These are phyloP conservation scores for Gossypium schwendimanii DNA, from an alignment of 441 rosid genomes.

Conservation along the genomic window DNA sequence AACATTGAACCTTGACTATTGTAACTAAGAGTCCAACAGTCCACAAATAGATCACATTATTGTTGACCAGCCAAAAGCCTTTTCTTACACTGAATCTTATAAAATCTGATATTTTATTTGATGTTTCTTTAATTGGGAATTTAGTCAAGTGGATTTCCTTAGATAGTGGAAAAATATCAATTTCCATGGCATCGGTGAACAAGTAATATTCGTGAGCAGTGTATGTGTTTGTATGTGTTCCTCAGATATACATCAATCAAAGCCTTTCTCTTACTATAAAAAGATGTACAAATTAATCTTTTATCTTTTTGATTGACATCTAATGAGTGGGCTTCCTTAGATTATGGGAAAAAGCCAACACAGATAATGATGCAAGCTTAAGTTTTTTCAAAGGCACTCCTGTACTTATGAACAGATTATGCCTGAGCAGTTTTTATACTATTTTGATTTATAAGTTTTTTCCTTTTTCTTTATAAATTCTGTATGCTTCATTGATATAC, in stretches of 20 bases:
- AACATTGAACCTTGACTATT: background rate
- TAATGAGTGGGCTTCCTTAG: background rate
- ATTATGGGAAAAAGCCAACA: background rate
- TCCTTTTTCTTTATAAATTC: background rate
- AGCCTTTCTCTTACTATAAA: background rate
- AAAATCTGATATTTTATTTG: background rate
- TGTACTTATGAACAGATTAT: background rate
- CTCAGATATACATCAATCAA: background rate
- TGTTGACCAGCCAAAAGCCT: background rate
- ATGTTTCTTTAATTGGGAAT: background rate
- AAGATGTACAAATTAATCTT: background rate
- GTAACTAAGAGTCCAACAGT: background rate
- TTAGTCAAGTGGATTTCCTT: slow-evolving; percentile 1
- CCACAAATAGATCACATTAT: background rate
- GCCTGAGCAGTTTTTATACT: background rate
- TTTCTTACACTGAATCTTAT: background rate
- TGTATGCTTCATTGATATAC: slow-evolving; percentile 14
- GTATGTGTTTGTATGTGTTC: background rate
- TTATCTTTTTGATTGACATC: background rate
- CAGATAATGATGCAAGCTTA: background rate
- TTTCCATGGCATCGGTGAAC: background rate
- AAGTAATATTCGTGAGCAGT: background rate
- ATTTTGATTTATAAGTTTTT: background rate
- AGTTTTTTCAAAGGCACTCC: slow-evolving; percentile 1
- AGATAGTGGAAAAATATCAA: background rate